phyloP scores from a whole-genome alignment of 106 monocot genomes.

The Chionographis japonica region DNA sequence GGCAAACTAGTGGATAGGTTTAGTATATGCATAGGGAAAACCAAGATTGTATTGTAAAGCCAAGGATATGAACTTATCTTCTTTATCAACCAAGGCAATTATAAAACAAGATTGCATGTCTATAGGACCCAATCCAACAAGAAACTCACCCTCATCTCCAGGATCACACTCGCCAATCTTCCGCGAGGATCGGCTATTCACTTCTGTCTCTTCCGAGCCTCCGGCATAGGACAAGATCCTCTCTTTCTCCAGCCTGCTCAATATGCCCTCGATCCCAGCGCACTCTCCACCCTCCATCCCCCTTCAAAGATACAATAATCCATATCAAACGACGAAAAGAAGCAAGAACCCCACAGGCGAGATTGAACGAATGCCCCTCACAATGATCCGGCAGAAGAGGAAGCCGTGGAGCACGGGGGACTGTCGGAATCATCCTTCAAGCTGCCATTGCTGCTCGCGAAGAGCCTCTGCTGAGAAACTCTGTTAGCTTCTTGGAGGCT shows the following conservation, averaged over 20 bases:
- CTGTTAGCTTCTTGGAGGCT: background rate
- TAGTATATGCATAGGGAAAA: too few species aligned
- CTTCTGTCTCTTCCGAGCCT: background rate
- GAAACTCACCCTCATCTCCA: constrained; percentile 13
- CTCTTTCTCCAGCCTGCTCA: constrained; percentile 39
- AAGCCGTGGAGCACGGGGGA: background rate
- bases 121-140: background rate
- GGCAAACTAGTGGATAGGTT: too few species aligned
- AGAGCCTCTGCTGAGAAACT: constrained; percentile 1
- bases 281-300: constrained; percentile 14
- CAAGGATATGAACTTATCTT: too few species aligned
- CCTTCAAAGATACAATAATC: constrained; percentile 11
- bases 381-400: constrained; percentile 27
- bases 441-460: background rate
- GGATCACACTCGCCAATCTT: constrained; percentile 8
- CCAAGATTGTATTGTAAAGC: too few species aligned
- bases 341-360: background rate
- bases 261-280: constrained; percentile 32
- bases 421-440: background rate
- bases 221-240: constrained; percentile 9
- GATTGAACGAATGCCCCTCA: constrained; percentile 6
- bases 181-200: constrained; percentile 1
- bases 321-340: constrained; percentile 1
- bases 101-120: too few species aligned
- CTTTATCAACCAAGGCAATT: too few species aligned